Conservation (phyloP, 495 filamentous ascomycete species). For the Penicillium robsamsonii region DNA sequence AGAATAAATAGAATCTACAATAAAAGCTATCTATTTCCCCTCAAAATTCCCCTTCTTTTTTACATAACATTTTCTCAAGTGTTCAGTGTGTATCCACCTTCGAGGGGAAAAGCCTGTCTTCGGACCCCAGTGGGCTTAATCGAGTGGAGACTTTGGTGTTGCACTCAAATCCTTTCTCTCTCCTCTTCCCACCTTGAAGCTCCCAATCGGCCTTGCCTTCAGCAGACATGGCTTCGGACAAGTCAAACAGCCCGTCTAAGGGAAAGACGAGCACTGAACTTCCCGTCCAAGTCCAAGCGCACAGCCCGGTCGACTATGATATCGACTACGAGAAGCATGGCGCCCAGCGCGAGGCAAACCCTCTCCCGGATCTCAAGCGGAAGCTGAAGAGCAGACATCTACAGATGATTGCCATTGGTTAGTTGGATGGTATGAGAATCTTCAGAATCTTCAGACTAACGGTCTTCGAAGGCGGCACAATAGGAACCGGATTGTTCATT, state of each 20-base stretch:
- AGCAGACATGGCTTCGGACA: constrained; percentile 30
- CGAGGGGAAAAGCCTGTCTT: constrained; percentile 10
- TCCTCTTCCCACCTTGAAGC: constrained; percentile 5
- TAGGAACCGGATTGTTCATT: constrained; percentile 78
- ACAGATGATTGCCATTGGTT: constrained; percentile 72
- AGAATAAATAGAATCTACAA: background rate
- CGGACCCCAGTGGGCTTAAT: constrained; percentile 14
- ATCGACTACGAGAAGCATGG: constrained; percentile 46
- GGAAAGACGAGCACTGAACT: constrained; percentile 32
- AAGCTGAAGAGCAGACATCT: constrained; percentile 68
- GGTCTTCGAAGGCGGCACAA: constrained; percentile 66
- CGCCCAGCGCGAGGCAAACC: constrained; percentile 39
- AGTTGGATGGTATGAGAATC: constrained; percentile 38
- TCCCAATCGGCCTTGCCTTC: background rate
- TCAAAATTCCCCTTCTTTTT: constrained; percentile 18
- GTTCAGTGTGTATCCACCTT: constrained; percentile 22
- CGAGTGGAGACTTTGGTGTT: constrained; percentile 7
- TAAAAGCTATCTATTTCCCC: constrained; percentile 11
- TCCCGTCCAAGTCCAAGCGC: constrained; percentile 27
- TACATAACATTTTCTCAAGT: constrained; percentile 28
- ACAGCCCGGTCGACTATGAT: constrained; percentile 21
- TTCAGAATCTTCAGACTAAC: constrained; percentile 33
- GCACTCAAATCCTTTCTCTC: constrained; percentile 17
- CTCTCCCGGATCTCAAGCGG: constrained; percentile 50
- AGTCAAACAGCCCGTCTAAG: constrained; percentile 24